Base-by-base conservation (phyloP, 352 stramenopile genomes). In the Nannochloropsis limnetica region DNA sequence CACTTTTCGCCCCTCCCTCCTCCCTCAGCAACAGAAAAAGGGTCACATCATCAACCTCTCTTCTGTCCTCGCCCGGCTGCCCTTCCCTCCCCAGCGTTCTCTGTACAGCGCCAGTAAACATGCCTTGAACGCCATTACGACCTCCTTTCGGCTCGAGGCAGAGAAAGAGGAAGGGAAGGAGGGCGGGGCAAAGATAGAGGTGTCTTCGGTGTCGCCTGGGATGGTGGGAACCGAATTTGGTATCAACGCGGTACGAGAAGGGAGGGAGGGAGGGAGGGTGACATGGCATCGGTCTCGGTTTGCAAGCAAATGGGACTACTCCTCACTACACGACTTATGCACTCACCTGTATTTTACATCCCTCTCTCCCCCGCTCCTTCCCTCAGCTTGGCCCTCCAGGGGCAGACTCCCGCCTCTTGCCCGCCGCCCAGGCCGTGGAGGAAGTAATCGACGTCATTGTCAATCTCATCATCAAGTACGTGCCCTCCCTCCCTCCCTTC, bases 121-220 rank as follows among this genome's bases (percentile, higher is more conserved):
- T n/a, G 61, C 61, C 17, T 74, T 74, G 61, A 74, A 74, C 8
- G 61, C 61, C 61, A 74, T 74, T 17, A 74, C 61, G 8, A 74
- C 61, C 61, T 25, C 61, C n/a, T 74, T 74, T 17, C 61, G 61
- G 4, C 61, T 74, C n/a, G 61, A 74, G 61, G 61, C 61, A 17
- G n/a, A 29, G 61, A 74, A 74, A 17, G 61, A 74, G 61, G 61
- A 74, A 74, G 61, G 61, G 61, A 74, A 74, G 17, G 61, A 74
- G 61, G 61, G 61, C 14, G 61, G 61, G 61, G 61, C 61, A 17
- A 25, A 74, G 17, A 15, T 74, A 6, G 3, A 74, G 61, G 61
- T 74, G 61, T 74, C 61, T 17, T 23, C 61, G 61, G 61, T 74
- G n/a, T 74, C 25, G 17, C 61, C 61, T 3, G 61, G 61, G 61